Evolutionary conservation across 2,329 filamentous ascomycete genomes (phyloP).

Genomic region (Trichoderma semiorbis): DNA sequence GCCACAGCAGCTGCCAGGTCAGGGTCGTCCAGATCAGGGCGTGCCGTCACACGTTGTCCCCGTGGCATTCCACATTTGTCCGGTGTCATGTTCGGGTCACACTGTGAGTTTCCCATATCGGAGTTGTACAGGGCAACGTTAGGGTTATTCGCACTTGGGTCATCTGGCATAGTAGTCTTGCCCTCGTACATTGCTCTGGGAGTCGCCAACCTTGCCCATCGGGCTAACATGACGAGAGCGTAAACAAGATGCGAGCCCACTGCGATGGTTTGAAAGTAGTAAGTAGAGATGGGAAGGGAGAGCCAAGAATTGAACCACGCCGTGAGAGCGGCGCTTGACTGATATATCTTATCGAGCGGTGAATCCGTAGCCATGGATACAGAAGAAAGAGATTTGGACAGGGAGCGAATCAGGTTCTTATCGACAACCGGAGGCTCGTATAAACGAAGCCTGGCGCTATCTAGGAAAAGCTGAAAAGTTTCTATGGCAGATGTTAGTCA

Average conservation of each 20-base stretch:
- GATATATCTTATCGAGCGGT: slow-evolving; percentile 48
- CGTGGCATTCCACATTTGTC: neutral
- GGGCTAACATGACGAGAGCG: slow-evolving; percentile 47
- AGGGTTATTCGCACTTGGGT: slow-evolving; percentile 24
- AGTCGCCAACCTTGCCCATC: slow-evolving; percentile 48
- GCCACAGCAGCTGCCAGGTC: slow-evolving; percentile 40
- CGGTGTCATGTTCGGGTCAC: neutral
- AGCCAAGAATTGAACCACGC: slow-evolving; percentile 50
- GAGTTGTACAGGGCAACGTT: slow-evolving; percentile 23
- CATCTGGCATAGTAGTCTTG: slow-evolving; percentile 26
- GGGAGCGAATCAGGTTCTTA: slow-evolving; percentile 37
- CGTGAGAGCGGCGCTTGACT: slow-evolving; percentile 45
- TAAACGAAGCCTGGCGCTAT: slow-evolving; percentile 41
- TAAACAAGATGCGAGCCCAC: slow-evolving; percentile 47
- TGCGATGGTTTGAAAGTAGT: slow-evolving; percentile 45
- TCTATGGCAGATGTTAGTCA: slow-evolving; percentile 26
- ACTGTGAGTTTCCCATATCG: slow-evolving; percentile 20
- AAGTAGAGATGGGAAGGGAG: slow-evolving; percentile 39
- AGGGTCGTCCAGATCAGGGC: slow-evolving; percentile 34
- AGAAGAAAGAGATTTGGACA: slow-evolving; percentile 42
- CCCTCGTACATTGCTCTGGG: slow-evolving; percentile 32
- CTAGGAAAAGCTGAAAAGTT: slow-evolving; percentile 39
- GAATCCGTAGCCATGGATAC: slow-evolving; percentile 37
- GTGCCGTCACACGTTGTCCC: neutral
- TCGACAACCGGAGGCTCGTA: slow-evolving; percentile 48